Percentiles rank a stretch among this genome's conserved stretches.
Conservation (phyloP, 2,329 filamentous ascomycete species). For the Xylariomycetidae sp. region DNA sequence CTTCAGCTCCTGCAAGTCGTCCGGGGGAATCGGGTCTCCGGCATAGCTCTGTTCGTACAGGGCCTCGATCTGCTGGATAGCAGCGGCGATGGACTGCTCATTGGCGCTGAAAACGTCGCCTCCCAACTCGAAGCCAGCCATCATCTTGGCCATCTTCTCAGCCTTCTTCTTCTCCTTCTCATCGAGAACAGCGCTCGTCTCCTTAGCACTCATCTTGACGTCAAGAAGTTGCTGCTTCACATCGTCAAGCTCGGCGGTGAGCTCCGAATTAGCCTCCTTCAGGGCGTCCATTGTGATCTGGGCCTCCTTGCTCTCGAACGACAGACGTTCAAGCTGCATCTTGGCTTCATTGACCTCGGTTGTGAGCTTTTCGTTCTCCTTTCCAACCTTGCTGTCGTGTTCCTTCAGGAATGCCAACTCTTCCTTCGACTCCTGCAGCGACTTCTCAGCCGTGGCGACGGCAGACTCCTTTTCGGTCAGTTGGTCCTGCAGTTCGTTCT, state of each 20-base stretch:
- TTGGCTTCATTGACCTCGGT: constrained; percentile 86
- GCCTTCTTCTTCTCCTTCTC: constrained; percentile 99
- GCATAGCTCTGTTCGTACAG: constrained; percentile 69
- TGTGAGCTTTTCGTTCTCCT: constrained; percentile 83
- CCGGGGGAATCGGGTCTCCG: constrained; percentile 74
- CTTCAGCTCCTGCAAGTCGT: constrained; percentile 72
- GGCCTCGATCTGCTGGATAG: constrained; percentile 76
- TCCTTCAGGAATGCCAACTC: constrained; percentile 83
- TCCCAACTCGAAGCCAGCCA: constrained; percentile 95
- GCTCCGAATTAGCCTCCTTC: constrained; percentile 90
- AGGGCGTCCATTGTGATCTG: constrained; percentile 96
- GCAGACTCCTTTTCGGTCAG: constrained; percentile 86
- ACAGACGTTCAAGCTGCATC: constrained; percentile 94
- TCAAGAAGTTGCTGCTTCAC: constrained; percentile 94
- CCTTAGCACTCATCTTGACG: constrained; percentile 93
- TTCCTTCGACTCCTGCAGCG: constrained; percentile 74
- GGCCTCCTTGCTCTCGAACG: constrained; percentile 94
- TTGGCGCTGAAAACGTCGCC: constrained; percentile 91
- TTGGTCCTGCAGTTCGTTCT: constrained; percentile 97
- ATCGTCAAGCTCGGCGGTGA: constrained; percentile 87
- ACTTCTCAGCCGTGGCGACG: constrained; percentile 72
- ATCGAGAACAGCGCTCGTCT: constrained; percentile 81
- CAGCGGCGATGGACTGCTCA: constrained; percentile 74
- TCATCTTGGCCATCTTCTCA: constrained; percentile 99
- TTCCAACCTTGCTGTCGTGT: constrained; percentile 72